Base-by-base conservation (phyloP, 768 basidiomycete species). In the Tricholoma furcatifolium region DNA sequence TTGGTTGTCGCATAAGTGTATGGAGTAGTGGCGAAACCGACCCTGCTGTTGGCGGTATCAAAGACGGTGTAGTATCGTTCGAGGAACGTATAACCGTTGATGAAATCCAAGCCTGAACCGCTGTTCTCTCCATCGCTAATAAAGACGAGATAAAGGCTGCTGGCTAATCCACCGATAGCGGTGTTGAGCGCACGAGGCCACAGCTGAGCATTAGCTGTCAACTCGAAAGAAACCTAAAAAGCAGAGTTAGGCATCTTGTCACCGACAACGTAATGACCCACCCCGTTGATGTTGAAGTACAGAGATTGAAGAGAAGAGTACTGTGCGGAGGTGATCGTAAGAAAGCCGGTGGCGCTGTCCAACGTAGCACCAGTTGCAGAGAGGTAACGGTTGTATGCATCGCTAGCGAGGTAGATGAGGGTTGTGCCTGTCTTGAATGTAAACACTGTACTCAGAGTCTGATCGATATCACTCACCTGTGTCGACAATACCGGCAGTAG, bases 21-120 rank as follows among this genome's bases (percentile, higher is more conserved):
- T 5, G 70, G 54, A 8, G 76, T 84, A 21, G 72, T 79, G 7
- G 84, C 82, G 52, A 85, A 71, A 18, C 84, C 83, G 48, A 85
- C 71, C 11, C 71, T 78, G 47, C 65, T 69, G 70, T 82, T 80
- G 36, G n/a, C n/a, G n/a, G n/a, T n/a, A n/a, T n/a, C n/a, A n/a
- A n/a, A n/a, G n/a, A n/a, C n/a, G n/a, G n/a, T n/a, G n/a, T n/a
- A n/a, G n/a, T n/a, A n/a, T n/a, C n/a, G n/a, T n/a, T n/a, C n/a
- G n/a, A n/a, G n/a, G n/a, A n/a, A n/a, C n/a, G n/a, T n/a, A n/a
- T n/a, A n/a, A n/a, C n/a, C n/a, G n/a, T n/a, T n/a, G n/a, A 84
- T 73, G 56, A 83, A 82, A 69, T 81, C 79, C 12, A 83, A 63
- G 11, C 80, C 82, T 50, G 70, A 12, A 43, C 77, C 80, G 14